Base-by-base conservation (phyloP, 2,329 filamentous ascomycete genomes). In the Purpureocillium lavendulum region DNA sequence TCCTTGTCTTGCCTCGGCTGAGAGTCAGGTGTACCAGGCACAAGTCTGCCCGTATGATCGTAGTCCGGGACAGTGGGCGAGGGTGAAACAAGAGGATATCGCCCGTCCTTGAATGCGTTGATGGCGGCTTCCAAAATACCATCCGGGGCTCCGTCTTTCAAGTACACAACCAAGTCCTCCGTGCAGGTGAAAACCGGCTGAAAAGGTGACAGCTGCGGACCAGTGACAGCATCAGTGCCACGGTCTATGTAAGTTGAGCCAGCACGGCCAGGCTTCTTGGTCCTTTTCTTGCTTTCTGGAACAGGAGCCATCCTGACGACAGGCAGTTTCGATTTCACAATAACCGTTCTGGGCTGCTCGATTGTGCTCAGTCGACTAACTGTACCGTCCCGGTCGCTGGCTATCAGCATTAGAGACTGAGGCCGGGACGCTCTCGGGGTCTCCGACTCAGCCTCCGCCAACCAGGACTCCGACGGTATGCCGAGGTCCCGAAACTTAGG, bases 121-220 rank as follows among this genome's bases (percentile, higher is more conserved):
- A 79, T 59, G 13, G 71, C 62, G 1, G 61, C 61, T 16, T 70
- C 66, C 2, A 80, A 54, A 0, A 70, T 50, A 2, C 53, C 43
- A 42, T 73, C 64, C 0, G 54, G 51, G 1, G 57, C 53, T 2
- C 66, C 65, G 8, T 67, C 63, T 12, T 66, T 69, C 40, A 81
- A 67, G 34, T 73, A 63, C 17, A 82, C 61, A 3, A 80, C 64
- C 2, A 80, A 51, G 44, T 82, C 72, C 49, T 82, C 78, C 1
- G 63, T 49, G 32, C 76, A 56, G 0, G 71, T 67, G 16, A 82
- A 59, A 1, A 77, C 63, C 1, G 70, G 60, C 28, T 65, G 58
- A 30, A 66, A 65, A 0, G 52, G 33, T 4, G 21, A 39, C 13
- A 50, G 42, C 8, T 54, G 40, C 7, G 43, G 44, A 18, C 12